Conservation (phyloP, 2,329 filamentous ascomycete genomes). For the Pyrenophora seminiperda region DNA sequence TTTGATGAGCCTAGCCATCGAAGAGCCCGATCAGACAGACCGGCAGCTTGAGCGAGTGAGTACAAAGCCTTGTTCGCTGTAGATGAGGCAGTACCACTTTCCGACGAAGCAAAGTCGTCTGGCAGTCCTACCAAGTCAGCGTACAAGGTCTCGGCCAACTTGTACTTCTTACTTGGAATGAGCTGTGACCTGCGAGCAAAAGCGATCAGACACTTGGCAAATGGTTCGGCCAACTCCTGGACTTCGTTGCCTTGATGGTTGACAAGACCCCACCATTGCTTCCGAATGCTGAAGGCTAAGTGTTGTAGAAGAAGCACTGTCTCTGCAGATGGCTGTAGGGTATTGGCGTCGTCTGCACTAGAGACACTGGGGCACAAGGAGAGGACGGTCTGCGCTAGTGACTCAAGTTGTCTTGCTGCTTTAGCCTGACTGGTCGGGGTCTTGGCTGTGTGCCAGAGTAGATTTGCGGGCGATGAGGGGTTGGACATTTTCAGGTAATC, state of each 20-base stretch:
- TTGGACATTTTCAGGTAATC: conserved; percentile 60
- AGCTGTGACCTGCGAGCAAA: conserved; percentile 60
- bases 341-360: conserved; percentile 65
- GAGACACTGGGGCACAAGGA: conserved; percentile 71
- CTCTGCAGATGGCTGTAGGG: conserved; percentile 62
- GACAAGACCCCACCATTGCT: conserved; percentile 69
- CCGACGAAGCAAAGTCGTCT: neutral
- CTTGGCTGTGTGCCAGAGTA: conserved; percentile 59
- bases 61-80: conserved; percentile 31
- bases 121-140: conserved; percentile 24
- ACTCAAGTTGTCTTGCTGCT: conserved; percentile 68
- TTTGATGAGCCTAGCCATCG: conserved; percentile 34
- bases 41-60: conserved; percentile 44
- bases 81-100: neutral
- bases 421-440: conserved; percentile 59
- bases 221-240: conserved; percentile 69
- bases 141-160: conserved; percentile 42
- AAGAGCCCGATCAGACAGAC: conserved; percentile 41
- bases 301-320: conserved; percentile 67
- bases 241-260: conserved; percentile 64
- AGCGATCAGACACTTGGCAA: conserved; percentile 66
- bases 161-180: conserved; percentile 47
- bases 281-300: conserved; percentile 64
- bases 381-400: conserved; percentile 67
- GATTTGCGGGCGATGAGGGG: conserved; percentile 62